Base-by-base conservation (phyloP, 495 filamentous ascomycete genomes). In the Durotheca rogersii region DNA sequence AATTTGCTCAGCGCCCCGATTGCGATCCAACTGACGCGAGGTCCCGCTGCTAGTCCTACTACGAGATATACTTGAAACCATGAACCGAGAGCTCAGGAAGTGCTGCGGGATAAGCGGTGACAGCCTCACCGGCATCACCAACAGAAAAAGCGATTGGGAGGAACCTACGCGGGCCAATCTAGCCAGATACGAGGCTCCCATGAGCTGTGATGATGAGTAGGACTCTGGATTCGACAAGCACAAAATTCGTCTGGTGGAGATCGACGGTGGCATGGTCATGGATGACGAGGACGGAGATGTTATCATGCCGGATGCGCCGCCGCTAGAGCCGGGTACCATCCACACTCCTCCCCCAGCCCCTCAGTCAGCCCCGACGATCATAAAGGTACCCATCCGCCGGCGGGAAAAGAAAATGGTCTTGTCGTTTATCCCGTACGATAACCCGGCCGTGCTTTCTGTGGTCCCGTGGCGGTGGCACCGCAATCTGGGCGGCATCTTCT, bases 381-480 rank as follows among this genome's bases (percentile, higher is more conserved):
- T 59, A 12, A 34, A 44, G 7, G 3, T 59, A 9, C 56, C 56
- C 12, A 50, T 59, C 15, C 17, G 38, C 15, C 36, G 21, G 21
- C 27, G 20, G 27, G 23, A 25, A 12, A 44, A 38, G 45, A 43
- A 16, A 5, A 9, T 10, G 14, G 11, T 19, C 41, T 48, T 43
- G 7, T 31, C 45, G 0, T 53, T 50, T 15, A 41, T 58, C 5
- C 53, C 62, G 4, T 60, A 57, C 32, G 57, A 61, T 9, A 47
- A 64, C 35, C 64, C 61, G 7, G 55, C 58, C 11, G 50, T 58
- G 7, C 47, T 53, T 17, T 51, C 46, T 16, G 58, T 67, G 20
- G 31, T 19, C 18, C 51, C 51, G 5, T 0, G 14, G 20, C 31
- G 27, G 6, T 60, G 46, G 51, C 56, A 60, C 37, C 33, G 10